Conservation (phyloP, 225 moss, liverwort and hornwort species). For the Sphagnum tenellum region DNA sequence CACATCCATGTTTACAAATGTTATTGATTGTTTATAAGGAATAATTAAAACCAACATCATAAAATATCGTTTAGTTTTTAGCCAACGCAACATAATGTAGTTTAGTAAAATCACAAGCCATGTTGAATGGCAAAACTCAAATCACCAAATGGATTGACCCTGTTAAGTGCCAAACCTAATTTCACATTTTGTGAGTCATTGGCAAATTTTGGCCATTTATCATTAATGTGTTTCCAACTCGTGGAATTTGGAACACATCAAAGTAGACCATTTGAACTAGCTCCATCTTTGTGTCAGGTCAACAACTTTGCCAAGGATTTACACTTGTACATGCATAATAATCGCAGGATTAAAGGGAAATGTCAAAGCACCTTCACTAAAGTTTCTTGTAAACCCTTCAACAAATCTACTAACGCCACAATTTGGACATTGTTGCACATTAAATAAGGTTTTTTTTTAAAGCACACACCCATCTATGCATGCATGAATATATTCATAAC, state of each 20-base stretch:
- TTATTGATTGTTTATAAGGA: neutral
- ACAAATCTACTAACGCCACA: too few relatives aligned
- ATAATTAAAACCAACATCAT: neutral
- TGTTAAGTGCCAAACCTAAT: neutral
- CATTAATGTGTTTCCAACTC: neutral
- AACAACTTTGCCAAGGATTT: neutral
- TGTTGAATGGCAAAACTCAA: neutral
- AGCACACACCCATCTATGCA: neutral
- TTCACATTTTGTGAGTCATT: neutral
- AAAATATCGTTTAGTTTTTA: neutral
- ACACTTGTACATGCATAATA: neutral
- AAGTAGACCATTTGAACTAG: too few relatives aligned
- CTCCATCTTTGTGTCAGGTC: neutral
- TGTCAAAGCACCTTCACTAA: neutral
- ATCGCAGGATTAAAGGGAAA: neutral
- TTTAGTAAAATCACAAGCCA: neutral
- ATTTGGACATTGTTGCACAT: neutral
- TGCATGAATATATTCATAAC: neutral
- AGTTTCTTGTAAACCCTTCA: too few relatives aligned
- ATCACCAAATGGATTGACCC: neutral
- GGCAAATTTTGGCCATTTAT: neutral
- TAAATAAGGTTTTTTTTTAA: neutral
- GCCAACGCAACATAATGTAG: conserved; percentile 1
- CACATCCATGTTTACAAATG: conserved; percentile 4
- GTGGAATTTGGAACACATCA: neutral